Base-by-base conservation (phyloP, 495 filamentous ascomycete species). In the Aspergillus cavernicola region DNA sequence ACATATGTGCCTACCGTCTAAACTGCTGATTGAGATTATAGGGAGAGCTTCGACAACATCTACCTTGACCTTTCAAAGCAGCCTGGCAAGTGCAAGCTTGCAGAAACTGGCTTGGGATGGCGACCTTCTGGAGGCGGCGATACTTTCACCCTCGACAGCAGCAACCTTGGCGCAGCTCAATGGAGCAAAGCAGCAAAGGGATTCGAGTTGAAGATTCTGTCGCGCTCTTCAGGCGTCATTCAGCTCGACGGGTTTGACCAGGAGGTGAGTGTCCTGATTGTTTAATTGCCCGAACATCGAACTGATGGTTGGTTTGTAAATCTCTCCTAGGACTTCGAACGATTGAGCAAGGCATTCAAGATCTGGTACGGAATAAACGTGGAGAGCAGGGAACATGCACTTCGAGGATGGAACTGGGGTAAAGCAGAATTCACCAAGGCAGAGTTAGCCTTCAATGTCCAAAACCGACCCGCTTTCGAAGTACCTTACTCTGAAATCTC, bases 351-450 rank as follows among this genome's bases (percentile, higher is more conserved):
- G 63, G 80, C 89, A 54, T 93, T 99, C 78, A 97, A 95, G 70
- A 83, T 87, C 58, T 97, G 91, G 87, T 99, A 97, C 71, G 91
- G 89, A 65, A 82, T 92, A 63, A 95, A 86, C 65, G 76, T 99
- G 44, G 92, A 97, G 59, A 85, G 83, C 62, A 87, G 88, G 67
- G 95, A 97, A 67, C 93, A 97, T 67, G 89, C 92, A 5, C 77
- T 99, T 38, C 87, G 93, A 56, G 95, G 95, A 32, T 99, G 95
- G 95, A 99, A 97, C 66, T 99, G 95, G 95, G 95, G 95, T 54
- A 99, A 97, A 70, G 89, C 87, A 51, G 95, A 99, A 65, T 97
- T 99, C 64, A 85, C 87, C 55, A 96, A 97, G 67, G 85, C 88
- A 38, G 95, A 99, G 71, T 82, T 99, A 26, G 77, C 88, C 16